Evolutionary conservation across 352 stramenopile species (phyloP), one percentile per base, ranked within the genome.

Genomic region (Globisporangium parvum): DNA sequence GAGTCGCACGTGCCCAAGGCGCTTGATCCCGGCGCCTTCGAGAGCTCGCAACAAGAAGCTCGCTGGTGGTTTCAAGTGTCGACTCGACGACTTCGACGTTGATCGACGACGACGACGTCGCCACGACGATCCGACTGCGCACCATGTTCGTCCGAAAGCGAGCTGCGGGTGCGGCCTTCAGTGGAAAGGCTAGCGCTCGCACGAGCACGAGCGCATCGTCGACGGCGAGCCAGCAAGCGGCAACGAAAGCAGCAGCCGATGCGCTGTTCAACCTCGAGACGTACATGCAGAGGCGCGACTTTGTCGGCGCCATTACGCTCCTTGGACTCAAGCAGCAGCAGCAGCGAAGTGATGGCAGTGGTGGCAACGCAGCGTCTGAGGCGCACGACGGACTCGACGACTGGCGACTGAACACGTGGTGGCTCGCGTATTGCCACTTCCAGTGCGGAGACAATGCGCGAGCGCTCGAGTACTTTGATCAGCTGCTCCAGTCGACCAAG

Each of bases 361-460:
- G 31, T n/a, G 28, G 31, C 21, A 23, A 28, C 18, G 28, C 24
- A 24, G 33, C 1, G 42, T 23, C 17, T 28, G 37, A 40, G 11
- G 14, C 14, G 5, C 39, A 44, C 18, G 10, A 8, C 18, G 35
- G 42, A 17, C 48, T 65, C 11, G 23, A 44, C 2, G 57, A 55
- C 3, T 69, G 56, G 66, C 50, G 51, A 5, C 33, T 63, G 26
- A 80, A 71, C 37, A 82, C 75, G 23, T 88, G 79, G 72, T 91
- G 81, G 81, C 48, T 62, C 15, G 78, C 78, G 41, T 91, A 89
- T 61, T 89, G 77, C 42, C 67, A 85, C 53, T 91, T 86, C 53
- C 71, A 91, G 26, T 60, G 51, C 26, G 71, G 77, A 24, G 60
- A 86, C 35, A 84, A 80, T 40, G 42, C 53, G 23, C 48, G 60